Conservation (phyloP, 2,329 filamentous ascomycete species). For the Penicillium digitatum region DNA sequence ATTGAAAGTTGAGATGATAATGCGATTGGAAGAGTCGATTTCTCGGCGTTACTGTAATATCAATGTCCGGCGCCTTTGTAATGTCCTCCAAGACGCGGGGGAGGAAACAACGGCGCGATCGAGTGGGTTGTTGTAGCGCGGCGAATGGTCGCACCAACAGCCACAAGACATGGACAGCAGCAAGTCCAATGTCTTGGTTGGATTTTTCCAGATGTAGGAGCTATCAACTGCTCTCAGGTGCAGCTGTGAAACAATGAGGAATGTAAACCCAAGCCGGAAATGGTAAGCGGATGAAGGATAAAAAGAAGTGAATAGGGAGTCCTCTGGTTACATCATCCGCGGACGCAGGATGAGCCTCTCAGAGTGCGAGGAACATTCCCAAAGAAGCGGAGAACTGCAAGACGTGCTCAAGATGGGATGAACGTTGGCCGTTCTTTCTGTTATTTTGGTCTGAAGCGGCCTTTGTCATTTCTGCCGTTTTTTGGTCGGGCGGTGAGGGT, state of each 20-base stretch:
- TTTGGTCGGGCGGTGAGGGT: constrained; percentile 22
- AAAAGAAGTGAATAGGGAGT: constrained; percentile 1
- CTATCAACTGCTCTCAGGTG: constrained; percentile 7
- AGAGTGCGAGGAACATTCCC: constrained; percentile 9
- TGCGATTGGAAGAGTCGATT: constrained; percentile 5
- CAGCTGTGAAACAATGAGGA: constrained; percentile 15
- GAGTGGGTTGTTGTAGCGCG: constrained; percentile 12
- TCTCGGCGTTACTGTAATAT: constrained; percentile 15
- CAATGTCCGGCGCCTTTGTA: constrained; percentile 6
- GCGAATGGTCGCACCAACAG: constrained; percentile 16
- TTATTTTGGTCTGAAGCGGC: constrained; percentile 22
- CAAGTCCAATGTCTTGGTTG: not conserved
- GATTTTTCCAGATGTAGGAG: constrained; percentile 1
- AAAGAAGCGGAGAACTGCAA: constrained; percentile 2
- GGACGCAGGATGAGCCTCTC: constrained; percentile 7
- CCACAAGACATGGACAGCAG: constrained; percentile 10
- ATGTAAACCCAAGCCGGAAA: constrained; percentile 24
- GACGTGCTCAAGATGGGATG: not conserved
- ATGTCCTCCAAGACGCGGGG: constrained; percentile 18
- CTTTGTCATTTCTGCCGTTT: constrained; percentile 21
- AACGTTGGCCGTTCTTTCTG: constrained; percentile 8
- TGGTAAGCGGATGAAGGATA: constrained; percentile 14
- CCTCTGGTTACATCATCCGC: constrained; percentile 9
- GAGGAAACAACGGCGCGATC: constrained; percentile 20
- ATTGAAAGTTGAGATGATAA: not conserved